Evolutionary conservation across 2,329 filamentous ascomycete species (phyloP).

Genomic region (Scleromitrula shiraiana): DNA sequence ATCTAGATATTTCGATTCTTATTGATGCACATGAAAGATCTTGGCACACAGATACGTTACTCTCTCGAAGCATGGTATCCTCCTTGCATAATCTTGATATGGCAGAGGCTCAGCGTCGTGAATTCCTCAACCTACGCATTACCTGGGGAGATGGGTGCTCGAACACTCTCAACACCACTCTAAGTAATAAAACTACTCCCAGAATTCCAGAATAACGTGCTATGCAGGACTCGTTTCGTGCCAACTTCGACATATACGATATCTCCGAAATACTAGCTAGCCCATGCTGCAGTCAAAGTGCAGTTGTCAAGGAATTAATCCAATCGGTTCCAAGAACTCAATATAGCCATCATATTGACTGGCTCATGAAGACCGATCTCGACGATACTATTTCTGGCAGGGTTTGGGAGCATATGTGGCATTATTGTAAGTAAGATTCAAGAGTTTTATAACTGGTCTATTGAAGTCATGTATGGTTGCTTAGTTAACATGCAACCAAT

Average conservation of each 20-base stretch:
- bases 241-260: slow-evolving; percentile 20
- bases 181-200: background rate
- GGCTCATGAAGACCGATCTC: slow-evolving; percentile 47
- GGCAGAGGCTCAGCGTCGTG: slow-evolving; percentile 39
- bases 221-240: slow-evolving; percentile 12
- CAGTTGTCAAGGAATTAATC: slow-evolving; percentile 46
- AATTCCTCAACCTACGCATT: slow-evolving; percentile 54
- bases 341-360: slow-evolving; percentile 31
- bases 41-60: slow-evolving; percentile 20
- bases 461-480: too few relatives aligned
- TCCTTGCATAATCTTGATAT: slow-evolving; percentile 19
- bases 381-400: slow-evolving; percentile 48
- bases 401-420: slow-evolving; percentile 59
- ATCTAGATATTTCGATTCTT: slow-evolving; percentile 19
- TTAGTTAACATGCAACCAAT: too few relatives aligned
- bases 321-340: slow-evolving; percentile 39
- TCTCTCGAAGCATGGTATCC: slow-evolving; percentile 20
- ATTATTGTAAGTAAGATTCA: slow-evolving; percentile 27
- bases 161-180: slow-evolving; percentile 1
- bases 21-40: slow-evolving; percentile 39
- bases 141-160: slow-evolving; percentile 50
- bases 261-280: slow-evolving; percentile 43
- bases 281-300: slow-evolving; percentile 59
- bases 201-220: background rate
- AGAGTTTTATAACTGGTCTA: too few relatives aligned